Evolutionary conservation across 257 asterid species (phyloP).

Genomic region (Verbascum thapsus): DNA sequence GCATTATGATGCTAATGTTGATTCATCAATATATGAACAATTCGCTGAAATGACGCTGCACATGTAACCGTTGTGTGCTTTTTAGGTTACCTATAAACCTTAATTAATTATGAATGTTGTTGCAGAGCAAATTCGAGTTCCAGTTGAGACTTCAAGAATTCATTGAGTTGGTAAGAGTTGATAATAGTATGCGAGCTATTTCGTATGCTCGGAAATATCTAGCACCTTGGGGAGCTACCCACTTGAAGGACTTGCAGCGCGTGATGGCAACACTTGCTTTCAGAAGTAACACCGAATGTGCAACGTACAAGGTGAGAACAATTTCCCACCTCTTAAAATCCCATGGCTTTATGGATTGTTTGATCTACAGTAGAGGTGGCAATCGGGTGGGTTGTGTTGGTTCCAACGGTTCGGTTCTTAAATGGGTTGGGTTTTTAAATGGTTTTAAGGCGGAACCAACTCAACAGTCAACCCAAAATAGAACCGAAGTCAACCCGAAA

Average conservation of each 20-base stretch:
- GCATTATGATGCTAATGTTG: conserved; percentile 5
- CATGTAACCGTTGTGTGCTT: conserved; percentile 7
- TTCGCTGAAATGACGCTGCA: conserved; percentile 20
- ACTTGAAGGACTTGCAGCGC: conserved; percentile 94
- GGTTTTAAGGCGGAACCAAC: no score
- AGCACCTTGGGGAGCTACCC: conserved; percentile 92
- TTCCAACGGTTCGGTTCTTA: no score
- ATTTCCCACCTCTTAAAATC: conserved; percentile 10
- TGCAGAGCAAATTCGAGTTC: conserved; percentile 97
- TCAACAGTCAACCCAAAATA: no score
- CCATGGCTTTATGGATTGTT: conserved; percentile 14
- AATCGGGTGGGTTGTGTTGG: no score
- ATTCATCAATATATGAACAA: background rate
- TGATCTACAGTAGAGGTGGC: no score
- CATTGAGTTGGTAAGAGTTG: conserved; percentile 88
- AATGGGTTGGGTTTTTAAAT: no score
- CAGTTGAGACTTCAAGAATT: conserved; percentile 95
- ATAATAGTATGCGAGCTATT: conserved; percentile 72
- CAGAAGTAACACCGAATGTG: conserved; percentile 79
- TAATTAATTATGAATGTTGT: conserved; percentile 30
- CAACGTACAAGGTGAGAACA: conserved; percentile 72
- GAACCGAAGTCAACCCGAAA: no score
- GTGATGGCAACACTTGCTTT: conserved; percentile 93
- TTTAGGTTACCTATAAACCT: conserved; percentile 14
- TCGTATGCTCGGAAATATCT: conserved; percentile 85